A percentile compares a stretch with the other conserved stretches of the same genome.
These are phyloP conservation scores for Cephalotrichum gorgonifer DNA, from an alignment of 2,329 filamentous ascomycete species.

Conservation along the genomic window DNA sequence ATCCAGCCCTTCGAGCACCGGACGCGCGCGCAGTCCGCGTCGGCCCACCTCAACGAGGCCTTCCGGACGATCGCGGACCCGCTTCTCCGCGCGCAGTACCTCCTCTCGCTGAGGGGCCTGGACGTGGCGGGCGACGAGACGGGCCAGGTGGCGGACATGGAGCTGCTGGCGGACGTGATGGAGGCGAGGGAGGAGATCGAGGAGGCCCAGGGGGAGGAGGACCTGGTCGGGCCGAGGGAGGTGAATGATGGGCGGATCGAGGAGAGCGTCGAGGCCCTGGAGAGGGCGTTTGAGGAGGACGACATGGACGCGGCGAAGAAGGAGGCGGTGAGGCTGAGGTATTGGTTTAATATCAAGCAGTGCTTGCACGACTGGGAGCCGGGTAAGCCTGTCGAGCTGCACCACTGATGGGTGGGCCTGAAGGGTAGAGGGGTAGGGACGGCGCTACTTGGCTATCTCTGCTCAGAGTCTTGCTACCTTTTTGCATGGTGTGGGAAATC, in stretches of 20 bases:
- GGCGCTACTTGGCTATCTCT: too few species aligned
- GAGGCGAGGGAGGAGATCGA: conserved; percentile 71
- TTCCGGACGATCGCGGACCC: conserved; percentile 78
- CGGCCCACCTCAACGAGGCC: conserved; percentile 78
- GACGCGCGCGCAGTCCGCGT: conserved; percentile 62
- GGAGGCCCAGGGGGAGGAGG: conserved; percentile 56
- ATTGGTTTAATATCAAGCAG: conserved; percentile 84
- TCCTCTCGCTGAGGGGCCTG: conserved; percentile 63
- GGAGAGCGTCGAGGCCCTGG: conserved; percentile 52
- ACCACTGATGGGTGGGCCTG: conserved; percentile 25
- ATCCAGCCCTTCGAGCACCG: conserved; percentile 40
- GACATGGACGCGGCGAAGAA: conserved; percentile 55
- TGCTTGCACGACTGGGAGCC: conserved; percentile 76
- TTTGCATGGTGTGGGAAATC: not conserved
- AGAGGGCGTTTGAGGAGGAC: conserved; percentile 52
- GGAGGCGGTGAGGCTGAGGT: conserved; percentile 70
- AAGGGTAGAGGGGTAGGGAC: not conserved
- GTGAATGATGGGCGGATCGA: conserved; percentile 61
- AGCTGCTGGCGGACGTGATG: conserved; percentile 67
- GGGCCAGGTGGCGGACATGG: conserved; percentile 55
- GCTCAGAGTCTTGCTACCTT: too few species aligned
- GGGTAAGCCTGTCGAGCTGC: conserved; percentile 50
- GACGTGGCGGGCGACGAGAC: conserved; percentile 74
- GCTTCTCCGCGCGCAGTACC: conserved; percentile 76
- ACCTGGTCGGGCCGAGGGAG: conserved; percentile 45